These are phyloP conservation scores for Leucosporidium scottii DNA, from an alignment of 768 basidiomycete species.

Conservation along the genomic window DNA sequence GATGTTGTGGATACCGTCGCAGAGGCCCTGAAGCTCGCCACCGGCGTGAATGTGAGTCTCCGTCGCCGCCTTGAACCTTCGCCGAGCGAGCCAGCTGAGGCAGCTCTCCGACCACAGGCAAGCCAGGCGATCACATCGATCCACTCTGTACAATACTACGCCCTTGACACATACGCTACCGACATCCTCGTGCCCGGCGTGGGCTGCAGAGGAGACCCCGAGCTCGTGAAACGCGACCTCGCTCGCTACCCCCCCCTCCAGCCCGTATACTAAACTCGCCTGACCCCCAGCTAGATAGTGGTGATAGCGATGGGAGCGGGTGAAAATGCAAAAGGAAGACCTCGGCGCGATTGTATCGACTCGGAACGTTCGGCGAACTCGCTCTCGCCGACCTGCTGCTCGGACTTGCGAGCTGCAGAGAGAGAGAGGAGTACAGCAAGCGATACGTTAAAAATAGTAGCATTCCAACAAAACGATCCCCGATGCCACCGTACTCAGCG, in stretches of 20 bases:
- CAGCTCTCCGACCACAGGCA: neutral
- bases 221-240: neutral
- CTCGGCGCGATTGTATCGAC: no score
- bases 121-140: conserved; percentile 21
- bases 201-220: conserved; percentile 26
- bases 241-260: neutral
- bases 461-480: conserved; percentile 63
- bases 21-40: conserved; percentile 29
- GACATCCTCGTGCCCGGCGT: conserved; percentile 30
- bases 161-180: conserved; percentile 28
- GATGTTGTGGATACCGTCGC: conserved; percentile 31
- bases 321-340: no score
- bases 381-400: no score
- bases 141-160: conserved; percentile 33
- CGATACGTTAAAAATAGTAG: neutral
- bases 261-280: neutral
- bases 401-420: no score
- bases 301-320: no score
- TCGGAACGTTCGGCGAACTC: no score
- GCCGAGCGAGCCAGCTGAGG: neutral
- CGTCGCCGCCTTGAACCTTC: neutral
- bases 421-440: no score
- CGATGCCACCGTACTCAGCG: conserved; percentile 61
- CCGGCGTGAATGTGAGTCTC: conserved; percentile 20
- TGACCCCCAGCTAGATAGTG: no score